Base-by-base conservation (phyloP, 2,329 filamentous ascomycete genomes). In the Pseudogymnoascus sp. region DNA sequence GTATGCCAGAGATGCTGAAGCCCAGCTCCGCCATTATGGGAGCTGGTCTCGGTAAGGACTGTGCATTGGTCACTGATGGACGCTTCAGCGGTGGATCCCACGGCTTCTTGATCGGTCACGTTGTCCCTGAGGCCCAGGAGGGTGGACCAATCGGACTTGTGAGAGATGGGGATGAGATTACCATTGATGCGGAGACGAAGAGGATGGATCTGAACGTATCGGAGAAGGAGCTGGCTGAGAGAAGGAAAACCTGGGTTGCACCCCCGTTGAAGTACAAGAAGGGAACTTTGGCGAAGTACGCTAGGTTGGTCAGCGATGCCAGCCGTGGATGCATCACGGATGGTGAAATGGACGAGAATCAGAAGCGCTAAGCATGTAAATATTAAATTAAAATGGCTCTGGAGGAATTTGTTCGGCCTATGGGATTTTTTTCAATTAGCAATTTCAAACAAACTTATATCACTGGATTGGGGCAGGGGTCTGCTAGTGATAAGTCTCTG, bases 1-100 rank as follows among this genome's bases (percentile, higher is more conserved):
- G 88, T 63, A 90, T 90, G 88, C 87, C 73, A 25, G 88, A 90
- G 77, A 89, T 89, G 86, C 75, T 90, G 69, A 90, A 90, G 74
- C 87, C 88, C 59, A 85, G 81, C 59, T 86, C 86, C 11, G 87
- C 87, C 31, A 88, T 90, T 72, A 90, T 90, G 87, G 88, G 88
- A 16, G 86, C 86, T 18, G 87, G 87, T 14, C 81, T 90, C 9
- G 87, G 87, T 52, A 78, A 87, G 63, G 87, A 89, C 65, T 84
- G 88, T 21, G 88, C 88, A 3, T 78, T 91, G 38, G 87, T 91
- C 74, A 91, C 88, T 0, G 88, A 91, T 69, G 88, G 88, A 49
- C 75, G 85, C 67, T 83, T 85, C 75, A 80, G 77, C 38, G 83
- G 83, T 63, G 83, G 83, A 55, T 79, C 76, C 61, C 83, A 86